Conservation (phyloP, 495 filamentous ascomycete species). For the Hyaloscypha bicolor region DNA sequence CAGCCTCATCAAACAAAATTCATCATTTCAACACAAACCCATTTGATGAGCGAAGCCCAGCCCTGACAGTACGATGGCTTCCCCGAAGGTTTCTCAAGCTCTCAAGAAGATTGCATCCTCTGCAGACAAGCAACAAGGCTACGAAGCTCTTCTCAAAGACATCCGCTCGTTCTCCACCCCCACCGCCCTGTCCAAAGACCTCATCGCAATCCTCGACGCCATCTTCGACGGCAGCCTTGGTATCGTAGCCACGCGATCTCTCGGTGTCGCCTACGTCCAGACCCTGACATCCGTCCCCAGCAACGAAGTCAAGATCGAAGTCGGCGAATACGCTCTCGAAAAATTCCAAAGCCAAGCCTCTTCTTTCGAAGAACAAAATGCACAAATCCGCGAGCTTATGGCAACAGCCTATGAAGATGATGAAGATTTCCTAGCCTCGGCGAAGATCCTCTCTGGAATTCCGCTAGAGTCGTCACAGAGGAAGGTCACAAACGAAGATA, state of each 20-base stretch:
- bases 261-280: constrained; percentile 26
- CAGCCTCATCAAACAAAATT: constrained; percentile 20
- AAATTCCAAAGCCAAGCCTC: constrained; percentile 29
- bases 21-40: background rate
- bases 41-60: background rate
- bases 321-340: constrained; percentile 33
- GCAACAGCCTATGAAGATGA: constrained; percentile 81
- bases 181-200: constrained; percentile 20
- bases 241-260: constrained; percentile 32
- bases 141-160: constrained; percentile 28
- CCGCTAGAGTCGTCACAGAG: constrained; percentile 86
- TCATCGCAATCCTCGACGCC: constrained; percentile 31
- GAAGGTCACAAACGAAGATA: constrained; percentile 74
- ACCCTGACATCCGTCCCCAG: constrained; percentile 20
- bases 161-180: constrained; percentile 14
- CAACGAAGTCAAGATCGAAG: constrained; percentile 33
- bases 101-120: constrained; percentile 29
- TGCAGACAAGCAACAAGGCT: constrained; percentile 33
- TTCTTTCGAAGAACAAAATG: constrained; percentile 84
- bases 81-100: constrained; percentile 26
- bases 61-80: constrained; percentile 19
- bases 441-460: constrained; percentile 77
- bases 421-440: constrained; percentile 79
- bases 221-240: constrained; percentile 33
- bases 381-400: constrained; percentile 74